Conservation (phyloP, 1,284 basidiomycete species). For the Irpex sp. region DNA sequence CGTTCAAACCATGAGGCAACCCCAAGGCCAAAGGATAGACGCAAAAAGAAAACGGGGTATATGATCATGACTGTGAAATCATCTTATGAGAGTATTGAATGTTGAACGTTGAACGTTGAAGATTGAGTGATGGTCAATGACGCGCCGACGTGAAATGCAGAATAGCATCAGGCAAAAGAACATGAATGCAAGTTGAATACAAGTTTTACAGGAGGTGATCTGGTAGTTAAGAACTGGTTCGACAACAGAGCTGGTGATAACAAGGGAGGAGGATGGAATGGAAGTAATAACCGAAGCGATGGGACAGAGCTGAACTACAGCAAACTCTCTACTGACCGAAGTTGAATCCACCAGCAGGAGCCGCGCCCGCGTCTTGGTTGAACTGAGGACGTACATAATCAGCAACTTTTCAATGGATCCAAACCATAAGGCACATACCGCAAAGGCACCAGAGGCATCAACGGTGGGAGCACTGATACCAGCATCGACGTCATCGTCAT, state of each 20-base stretch:
- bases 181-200: neutral
- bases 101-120: neutral
- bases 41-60: neutral
- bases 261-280: conserved; percentile 5
- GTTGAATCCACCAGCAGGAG: conserved; percentile 93
- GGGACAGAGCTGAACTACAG: conserved; percentile 5
- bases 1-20: neutral
- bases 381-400: conserved; percentile 45
- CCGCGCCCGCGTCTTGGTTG: conserved; percentile 77
- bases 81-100: neutral
- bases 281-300: neutral
- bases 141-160: neutral
- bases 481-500: conserved; percentile 81
- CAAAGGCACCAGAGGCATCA: conserved; percentile 87
- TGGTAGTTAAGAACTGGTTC: neutral
- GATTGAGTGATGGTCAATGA: neutral
- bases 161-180: neutral
- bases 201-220: neutral
- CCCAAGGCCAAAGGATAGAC: neutral
- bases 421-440: conserved; percentile 49
- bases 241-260: conserved; percentile 9
- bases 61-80: neutral
- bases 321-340: conserved; percentile 57
- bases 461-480: conserved; percentile 80
- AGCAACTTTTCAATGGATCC: conserved; percentile 7